Evolutionary conservation across 805 yeast species (phyloP), one percentile per base, ranked within the genome.

Genomic region (Candida alai): DNA sequence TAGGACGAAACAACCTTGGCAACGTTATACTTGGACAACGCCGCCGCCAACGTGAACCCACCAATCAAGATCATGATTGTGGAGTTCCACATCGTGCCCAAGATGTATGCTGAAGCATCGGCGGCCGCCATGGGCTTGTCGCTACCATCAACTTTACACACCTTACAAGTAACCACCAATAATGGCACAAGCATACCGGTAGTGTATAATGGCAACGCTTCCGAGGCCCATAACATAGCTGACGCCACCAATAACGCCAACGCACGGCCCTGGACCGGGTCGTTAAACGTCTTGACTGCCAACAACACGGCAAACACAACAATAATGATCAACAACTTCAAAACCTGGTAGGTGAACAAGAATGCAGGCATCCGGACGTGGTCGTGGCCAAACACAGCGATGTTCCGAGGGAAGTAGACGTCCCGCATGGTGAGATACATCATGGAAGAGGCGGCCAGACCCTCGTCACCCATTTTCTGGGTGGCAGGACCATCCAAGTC

Each of bases 41-140:
- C 96, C 11, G 95, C 96, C 9, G 98, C 97, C 37, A 90, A 64
- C 0, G 97, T 82, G 60, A 90, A 90, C 1, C 98, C 98, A 44
- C 97, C 97, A 8, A 90, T 62, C 33, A 90, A 65, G 24, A 90
- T 65, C 84, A 89, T 78, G 43, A 93, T 86, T 11, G 88, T 94
- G 2, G 96, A 86, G 6, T 89, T 80, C 97, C 97, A 90, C 97
- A 90, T 90, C 13, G 88, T 68, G 1, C 86, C 68, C 43, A 93
- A 75, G 34, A 90, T 85, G 52, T 72, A 85, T 48, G 78, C 76
- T 1, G 95, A 73, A 2, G 97, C 89, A 6, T 74, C 84, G 0
- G 75, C 63, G 2, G 90, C 80, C 2, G 52, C 42, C 71, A 89
- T 65, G 0, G 78, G 68, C 15, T 62, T 59, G 9, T 71, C 70